Percentiles rank a stretch among this genome's conserved stretches.
phyloP scores from a whole-genome alignment of 192 early-diverging fungal genomes.

The Backusella westeae region DNA sequence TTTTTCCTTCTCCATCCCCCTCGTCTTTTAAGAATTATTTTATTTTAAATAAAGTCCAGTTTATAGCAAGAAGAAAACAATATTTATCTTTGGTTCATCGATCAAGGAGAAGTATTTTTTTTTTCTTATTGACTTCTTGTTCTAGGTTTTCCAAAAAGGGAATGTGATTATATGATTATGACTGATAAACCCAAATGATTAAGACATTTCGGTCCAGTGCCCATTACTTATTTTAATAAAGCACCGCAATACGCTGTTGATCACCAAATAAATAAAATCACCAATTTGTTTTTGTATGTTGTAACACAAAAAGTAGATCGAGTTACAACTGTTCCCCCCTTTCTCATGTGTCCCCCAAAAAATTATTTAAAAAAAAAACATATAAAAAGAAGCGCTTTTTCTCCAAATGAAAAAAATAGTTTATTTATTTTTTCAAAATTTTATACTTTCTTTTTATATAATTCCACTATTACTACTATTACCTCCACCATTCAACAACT shows the following conservation, averaged over 20 bases:
- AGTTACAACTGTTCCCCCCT: conserved; percentile 1
- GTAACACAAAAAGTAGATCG: not conserved
- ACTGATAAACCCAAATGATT: not conserved
- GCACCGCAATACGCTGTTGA: conserved; percentile 3
- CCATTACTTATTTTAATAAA: conserved; percentile 4
- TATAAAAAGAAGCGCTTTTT: not conserved
- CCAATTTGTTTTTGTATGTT: not conserved
- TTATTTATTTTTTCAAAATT: not conserved
- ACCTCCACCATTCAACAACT: not conserved
- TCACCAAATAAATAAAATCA: conserved; percentile 3
- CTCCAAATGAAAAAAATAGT: conserved; percentile 1
- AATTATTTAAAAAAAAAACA: not conserved
- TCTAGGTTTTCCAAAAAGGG: not conserved
- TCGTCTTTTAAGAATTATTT: not conserved
- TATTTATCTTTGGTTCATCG: not conserved
- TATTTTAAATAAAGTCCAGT: not conserved
- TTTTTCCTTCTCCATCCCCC: not conserved
- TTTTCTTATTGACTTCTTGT: not conserved
- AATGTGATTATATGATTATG: not conserved
- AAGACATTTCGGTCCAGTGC: not conserved
- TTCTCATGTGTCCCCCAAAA: not conserved
- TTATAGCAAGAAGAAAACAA: not conserved
- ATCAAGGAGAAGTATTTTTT: not conserved
- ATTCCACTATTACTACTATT: not conserved
- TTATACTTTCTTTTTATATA: not conserved